Conservation (phyloP, 495 filamentous ascomycete genomes). For the Immersiella caudata region DNA sequence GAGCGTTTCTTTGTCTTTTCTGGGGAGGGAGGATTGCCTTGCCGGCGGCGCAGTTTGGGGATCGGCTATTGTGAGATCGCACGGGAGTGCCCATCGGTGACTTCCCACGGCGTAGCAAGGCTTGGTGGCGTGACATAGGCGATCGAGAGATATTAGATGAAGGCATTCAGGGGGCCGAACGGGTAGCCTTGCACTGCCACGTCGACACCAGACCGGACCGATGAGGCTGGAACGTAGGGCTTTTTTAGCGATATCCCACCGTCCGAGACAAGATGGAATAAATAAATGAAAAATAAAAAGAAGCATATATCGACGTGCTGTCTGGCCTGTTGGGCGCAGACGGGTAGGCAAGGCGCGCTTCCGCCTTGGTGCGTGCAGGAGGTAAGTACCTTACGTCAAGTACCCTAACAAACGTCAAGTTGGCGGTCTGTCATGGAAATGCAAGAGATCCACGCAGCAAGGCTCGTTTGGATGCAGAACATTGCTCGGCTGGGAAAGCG, state of each 20-base stretch:
- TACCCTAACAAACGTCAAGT: not conserved
- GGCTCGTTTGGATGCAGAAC: not conserved
- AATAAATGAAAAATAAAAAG: not conserved
- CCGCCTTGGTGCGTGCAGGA: not conserved
- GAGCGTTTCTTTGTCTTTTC: not conserved
- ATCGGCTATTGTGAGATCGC: not conserved
- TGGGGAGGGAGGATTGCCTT: not conserved
- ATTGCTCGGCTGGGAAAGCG: not conserved
- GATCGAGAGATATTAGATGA: not conserved
- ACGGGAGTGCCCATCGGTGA: not conserved
- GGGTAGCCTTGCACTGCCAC: not conserved
- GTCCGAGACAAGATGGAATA: not conserved
- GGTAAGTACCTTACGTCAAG: not conserved
- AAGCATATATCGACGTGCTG: not conserved
- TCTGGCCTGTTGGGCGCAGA: not conserved
- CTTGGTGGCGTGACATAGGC: not conserved
- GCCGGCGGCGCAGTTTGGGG: not conserved
- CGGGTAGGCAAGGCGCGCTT: not conserved
- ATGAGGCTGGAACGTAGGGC: not conserved
- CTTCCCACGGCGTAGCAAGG: constrained; percentile 1
- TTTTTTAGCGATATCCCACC: not conserved
- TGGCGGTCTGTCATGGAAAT: not conserved
- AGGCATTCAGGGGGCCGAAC: not conserved
- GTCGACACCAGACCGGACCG: not conserved
- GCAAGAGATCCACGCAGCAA: not conserved